phyloP scores from a whole-genome alignment of 305 asterid species.

The Fraxinus xanthoxyloides region DNA sequence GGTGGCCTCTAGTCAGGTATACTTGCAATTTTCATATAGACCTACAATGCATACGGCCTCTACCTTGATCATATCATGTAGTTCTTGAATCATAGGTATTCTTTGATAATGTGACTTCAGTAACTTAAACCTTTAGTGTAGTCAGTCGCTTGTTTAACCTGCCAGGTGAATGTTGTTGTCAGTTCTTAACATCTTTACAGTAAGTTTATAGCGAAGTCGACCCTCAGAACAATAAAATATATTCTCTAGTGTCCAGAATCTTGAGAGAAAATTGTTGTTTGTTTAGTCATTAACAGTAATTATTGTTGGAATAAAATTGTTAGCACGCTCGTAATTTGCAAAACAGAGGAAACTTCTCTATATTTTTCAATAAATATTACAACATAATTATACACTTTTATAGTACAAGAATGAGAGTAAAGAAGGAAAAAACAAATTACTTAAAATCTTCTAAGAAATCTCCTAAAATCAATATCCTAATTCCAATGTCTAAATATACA shows the following conservation, averaged over 20 bases:
- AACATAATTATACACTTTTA: neutral
- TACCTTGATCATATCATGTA: neutral
- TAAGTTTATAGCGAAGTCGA: neutral
- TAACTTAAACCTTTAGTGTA: neutral
- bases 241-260: neutral
- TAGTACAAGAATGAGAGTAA: neutral
- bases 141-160: neutral
- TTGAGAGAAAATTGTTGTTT: neutral
- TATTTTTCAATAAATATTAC: neutral
- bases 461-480: neutral
- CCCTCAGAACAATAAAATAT: neutral
- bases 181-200: neutral
- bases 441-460: neutral
- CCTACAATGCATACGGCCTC: neutral
- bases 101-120: neutral
- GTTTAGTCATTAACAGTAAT: neutral
- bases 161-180: neutral
- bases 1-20: conserved; percentile 86
- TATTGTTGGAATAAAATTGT: neutral
- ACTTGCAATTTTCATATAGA: conserved; percentile 3
- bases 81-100: neutral
- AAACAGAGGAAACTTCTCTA: neutral
- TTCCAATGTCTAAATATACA: neutral
- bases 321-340: neutral
- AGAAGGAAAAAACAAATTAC: neutral